Conservation (phyloP, 2,329 filamentous ascomycete species). For the Paraphoma sp. region DNA sequence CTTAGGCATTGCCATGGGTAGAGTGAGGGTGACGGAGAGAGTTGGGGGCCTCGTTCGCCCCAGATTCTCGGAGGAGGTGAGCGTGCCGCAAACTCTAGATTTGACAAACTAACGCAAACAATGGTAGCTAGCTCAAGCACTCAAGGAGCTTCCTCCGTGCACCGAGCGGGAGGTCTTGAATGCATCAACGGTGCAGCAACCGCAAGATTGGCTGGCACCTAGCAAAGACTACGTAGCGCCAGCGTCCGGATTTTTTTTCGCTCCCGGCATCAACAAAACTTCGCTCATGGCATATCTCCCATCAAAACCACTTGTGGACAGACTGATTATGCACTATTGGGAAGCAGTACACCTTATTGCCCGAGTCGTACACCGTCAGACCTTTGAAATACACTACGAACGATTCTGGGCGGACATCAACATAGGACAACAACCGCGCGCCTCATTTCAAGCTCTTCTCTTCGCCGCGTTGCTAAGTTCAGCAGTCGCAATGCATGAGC, state of each 20-base stretch:
- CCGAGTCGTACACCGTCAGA: slow-evolving; percentile 70
- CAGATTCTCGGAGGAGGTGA: slow-evolving; percentile 73
- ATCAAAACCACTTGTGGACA: slow-evolving; percentile 63
- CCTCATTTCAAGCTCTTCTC: slow-evolving; percentile 71
- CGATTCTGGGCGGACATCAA: slow-evolving; percentile 70
- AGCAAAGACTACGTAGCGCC: slow-evolving; percentile 72
- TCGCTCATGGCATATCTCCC: slow-evolving; percentile 68
- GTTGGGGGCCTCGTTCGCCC: slow-evolving; percentile 76
- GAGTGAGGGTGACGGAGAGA: slow-evolving; percentile 74
- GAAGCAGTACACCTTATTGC: slow-evolving; percentile 71
- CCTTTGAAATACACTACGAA: slow-evolving; percentile 69
- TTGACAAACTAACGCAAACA: slow-evolving; percentile 4
- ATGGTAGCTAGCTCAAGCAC: slow-evolving; percentile 36
- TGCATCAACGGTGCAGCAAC: slow-evolving; percentile 18
- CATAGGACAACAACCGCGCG: slow-evolving; percentile 66
- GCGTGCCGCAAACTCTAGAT: slow-evolving; percentile 16
- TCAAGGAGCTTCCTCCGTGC: slow-evolving; percentile 34
- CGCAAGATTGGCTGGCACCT: slow-evolving; percentile 64
- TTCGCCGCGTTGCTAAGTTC: slow-evolving; percentile 75
- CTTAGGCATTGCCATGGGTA: slow-evolving; percentile 73
- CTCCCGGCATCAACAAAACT: slow-evolving; percentile 52
- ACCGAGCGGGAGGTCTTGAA: slow-evolving; percentile 12
- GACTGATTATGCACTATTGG: slow-evolving; percentile 72
- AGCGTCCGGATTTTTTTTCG: slow-evolving; percentile 71
- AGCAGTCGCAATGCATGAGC: slow-evolving; percentile 69